phyloP scores from a whole-genome alignment of 805 yeast genomes.

The Ogataea nakhonphanomensis region DNA sequence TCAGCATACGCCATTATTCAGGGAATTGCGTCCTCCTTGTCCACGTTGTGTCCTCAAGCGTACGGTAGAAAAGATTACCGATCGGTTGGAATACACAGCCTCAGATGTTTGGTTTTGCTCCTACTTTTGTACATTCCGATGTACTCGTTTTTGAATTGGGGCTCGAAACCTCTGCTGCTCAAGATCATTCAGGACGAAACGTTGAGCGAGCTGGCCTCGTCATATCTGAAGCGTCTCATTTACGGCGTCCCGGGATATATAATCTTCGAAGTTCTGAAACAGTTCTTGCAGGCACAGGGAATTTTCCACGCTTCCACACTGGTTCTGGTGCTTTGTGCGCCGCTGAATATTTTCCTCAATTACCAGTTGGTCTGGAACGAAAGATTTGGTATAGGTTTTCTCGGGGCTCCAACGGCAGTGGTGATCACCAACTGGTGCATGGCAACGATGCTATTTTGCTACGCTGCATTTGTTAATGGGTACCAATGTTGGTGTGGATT shows the following conservation, averaged over 20 bases:
- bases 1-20: constrained; percentile 55
- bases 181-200: constrained; percentile 44
- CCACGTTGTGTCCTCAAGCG: constrained; percentile 59
- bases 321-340: constrained; percentile 51
- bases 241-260: constrained; percentile 58
- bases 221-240: constrained; percentile 43
- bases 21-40: constrained; percentile 55
- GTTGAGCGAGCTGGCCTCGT: constrained; percentile 46
- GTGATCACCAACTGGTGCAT: constrained; percentile 55
- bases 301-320: constrained; percentile 55
- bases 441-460: constrained; percentile 43
- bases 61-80: constrained; percentile 51
- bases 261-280: constrained; percentile 52
- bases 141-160: constrained; percentile 41
- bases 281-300: constrained; percentile 57
- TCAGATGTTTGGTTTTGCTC: constrained; percentile 48
- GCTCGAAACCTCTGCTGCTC: constrained; percentile 30
- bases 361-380: constrained; percentile 42
- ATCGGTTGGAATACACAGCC: constrained; percentile 48
- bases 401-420: constrained; percentile 60
- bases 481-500: constrained; percentile 54
- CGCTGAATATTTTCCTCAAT: constrained; percentile 48
- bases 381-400: constrained; percentile 47
- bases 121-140: constrained; percentile 36
- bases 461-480: constrained; percentile 41